Percentiles rank a stretch among this genome's conserved stretches.
These are phyloP conservation scores for Trichocladium uniseriatum DNA, from an alignment of 495 filamentous ascomycete genomes.

Conservation along the genomic window DNA sequence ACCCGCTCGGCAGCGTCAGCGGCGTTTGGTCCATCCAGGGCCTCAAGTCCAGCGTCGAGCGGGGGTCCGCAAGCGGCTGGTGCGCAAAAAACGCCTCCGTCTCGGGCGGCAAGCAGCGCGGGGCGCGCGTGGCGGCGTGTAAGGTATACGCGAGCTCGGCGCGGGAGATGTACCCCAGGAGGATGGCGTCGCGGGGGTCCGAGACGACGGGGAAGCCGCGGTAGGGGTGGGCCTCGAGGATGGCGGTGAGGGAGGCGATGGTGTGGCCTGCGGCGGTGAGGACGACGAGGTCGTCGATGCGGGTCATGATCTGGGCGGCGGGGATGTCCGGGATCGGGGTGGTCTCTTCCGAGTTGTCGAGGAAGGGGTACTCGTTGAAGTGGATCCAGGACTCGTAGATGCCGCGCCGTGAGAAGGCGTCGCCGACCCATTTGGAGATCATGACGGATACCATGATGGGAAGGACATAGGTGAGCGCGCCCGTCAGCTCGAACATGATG, in stretches of 20 bases:
- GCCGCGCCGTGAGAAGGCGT: constrained; percentile 85
- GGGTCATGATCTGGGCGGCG: constrained; percentile 79
- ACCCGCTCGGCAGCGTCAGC: constrained; percentile 70
- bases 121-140: constrained; percentile 43
- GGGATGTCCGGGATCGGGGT: constrained; percentile 76
- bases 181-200: constrained; percentile 59
- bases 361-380: constrained; percentile 90
- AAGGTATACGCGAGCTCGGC: constrained; percentile 81
- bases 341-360: constrained; percentile 86
- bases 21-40: constrained; percentile 99
- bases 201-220: constrained; percentile 89
- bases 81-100: constrained; percentile 80
- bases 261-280: constrained; percentile 84
- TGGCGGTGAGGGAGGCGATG: constrained; percentile 56
- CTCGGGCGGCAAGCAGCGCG: constrained; percentile 51
- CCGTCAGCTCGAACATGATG: constrained; percentile 98
- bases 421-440: constrained; percentile 96
- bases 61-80: constrained; percentile 69
- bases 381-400: constrained; percentile 99
- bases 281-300: constrained; percentile 79
- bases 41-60: constrained; percentile 72
- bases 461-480: constrained; percentile 90
- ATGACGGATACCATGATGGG: constrained; percentile 99
- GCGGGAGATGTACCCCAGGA: constrained; percentile 89
- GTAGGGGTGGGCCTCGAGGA: constrained; percentile 66